Evolutionary conservation across 2,329 filamentous ascomycete species (phyloP).

Genomic region (Capronia coronata): DNA sequence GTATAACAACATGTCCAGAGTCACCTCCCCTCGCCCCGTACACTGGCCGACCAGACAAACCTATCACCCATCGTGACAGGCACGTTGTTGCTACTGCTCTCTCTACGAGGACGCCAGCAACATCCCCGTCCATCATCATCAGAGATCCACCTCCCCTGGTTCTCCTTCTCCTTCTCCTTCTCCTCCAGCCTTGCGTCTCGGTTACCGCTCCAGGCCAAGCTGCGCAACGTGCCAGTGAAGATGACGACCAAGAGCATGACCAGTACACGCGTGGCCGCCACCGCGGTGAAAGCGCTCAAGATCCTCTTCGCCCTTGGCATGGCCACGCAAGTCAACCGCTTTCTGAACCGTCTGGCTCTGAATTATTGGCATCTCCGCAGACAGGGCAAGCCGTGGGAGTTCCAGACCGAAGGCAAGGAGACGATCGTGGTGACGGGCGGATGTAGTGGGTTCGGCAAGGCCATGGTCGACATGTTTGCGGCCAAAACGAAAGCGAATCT

Average conservation of each 20-base stretch:
- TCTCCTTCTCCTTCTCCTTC: no score
- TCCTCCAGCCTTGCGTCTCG: no score
- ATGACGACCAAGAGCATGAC: no score
- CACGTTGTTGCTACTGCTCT: not conserved
- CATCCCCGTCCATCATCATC: no score
- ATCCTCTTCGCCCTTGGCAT: constrained; percentile 50
- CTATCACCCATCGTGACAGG: constrained; percentile 19
- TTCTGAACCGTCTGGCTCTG: constrained; percentile 46
- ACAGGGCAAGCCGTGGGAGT: constrained; percentile 29
- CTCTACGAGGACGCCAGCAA: no score
- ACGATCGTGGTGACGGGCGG: constrained; percentile 50
- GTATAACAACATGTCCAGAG: not conserved
- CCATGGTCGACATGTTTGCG: constrained; percentile 59
- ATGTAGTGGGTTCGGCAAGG: constrained; percentile 64
- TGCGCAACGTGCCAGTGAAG: no score
- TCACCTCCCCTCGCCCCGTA: constrained; percentile 1
- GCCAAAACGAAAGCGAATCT: constrained; percentile 57
- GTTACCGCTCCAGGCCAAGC: constrained; percentile 12
- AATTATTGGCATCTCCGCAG: constrained; percentile 38
- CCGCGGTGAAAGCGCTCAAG: constrained; percentile 31
- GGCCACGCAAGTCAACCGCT: constrained; percentile 44
- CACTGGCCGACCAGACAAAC: constrained; percentile 8
- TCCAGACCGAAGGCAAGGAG: constrained; percentile 47
- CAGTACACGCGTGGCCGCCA: no score
- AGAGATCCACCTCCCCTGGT: no score